These are phyloP conservation scores for Euphorbia tirucalli DNA, from an alignment of 345 rosid genomes.

Conservation along the genomic window DNA sequence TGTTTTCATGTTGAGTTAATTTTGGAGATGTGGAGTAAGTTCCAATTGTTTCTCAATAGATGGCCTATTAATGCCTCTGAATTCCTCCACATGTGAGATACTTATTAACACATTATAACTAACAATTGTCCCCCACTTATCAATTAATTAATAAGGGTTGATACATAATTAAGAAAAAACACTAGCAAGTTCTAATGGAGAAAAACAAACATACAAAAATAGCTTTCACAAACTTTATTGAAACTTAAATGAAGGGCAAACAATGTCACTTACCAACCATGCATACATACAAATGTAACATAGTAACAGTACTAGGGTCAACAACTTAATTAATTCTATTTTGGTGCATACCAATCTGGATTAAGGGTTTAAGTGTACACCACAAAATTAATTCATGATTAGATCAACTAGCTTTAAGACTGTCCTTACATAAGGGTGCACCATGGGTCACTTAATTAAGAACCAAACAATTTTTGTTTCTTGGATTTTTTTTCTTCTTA, in stretches of 20 bases:
- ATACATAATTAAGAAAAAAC: too few species aligned
- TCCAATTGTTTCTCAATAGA: too few species aligned
- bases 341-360: slow-evolving; percentile 18
- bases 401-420: too few species aligned
- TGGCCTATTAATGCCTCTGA: too few species aligned
- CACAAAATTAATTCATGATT: slow-evolving; percentile 25
- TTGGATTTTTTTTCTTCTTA: background rate
- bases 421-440: slow-evolving; percentile 33
- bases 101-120: too few species aligned
- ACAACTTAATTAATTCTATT: slow-evolving; percentile 3
- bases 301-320: background rate
- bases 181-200: too few species aligned
- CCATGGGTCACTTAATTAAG: slow-evolving; percentile 21
- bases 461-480: background rate
- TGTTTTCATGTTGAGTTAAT: too few species aligned
- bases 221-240: background rate
- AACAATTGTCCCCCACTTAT: too few species aligned
- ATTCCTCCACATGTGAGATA: too few species aligned
- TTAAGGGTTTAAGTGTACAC: slow-evolving; percentile 20
- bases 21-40: too few species aligned
- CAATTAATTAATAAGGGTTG: too few species aligned
- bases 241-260: background rate
- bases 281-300: slow-evolving; percentile 2
- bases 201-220: background rate
- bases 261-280: slow-evolving; percentile 20